phyloP scores from a whole-genome alignment of 164 flowering plant species.

The Cinnamomum micranthum region DNA sequence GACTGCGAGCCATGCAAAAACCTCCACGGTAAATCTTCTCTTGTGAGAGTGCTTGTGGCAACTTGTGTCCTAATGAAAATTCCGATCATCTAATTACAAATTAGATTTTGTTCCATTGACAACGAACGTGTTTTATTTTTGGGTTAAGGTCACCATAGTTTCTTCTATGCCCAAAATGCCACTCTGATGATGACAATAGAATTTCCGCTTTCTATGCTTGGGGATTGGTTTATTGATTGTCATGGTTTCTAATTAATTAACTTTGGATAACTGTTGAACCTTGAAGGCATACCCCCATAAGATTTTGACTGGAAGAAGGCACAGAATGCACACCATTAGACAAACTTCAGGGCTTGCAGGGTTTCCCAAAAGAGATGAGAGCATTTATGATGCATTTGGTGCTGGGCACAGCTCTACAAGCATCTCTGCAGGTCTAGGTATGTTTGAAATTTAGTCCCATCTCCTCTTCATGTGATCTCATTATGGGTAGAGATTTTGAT shows the following conservation, averaged over 20 bases:
- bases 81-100: too few relatives aligned
- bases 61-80: too few relatives aligned
- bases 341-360: constrained; percentile 88
- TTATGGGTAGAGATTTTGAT: too few relatives aligned
- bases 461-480: background rate
- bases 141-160: too few relatives aligned
- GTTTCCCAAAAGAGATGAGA: constrained; percentile 90
- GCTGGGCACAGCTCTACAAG: constrained; percentile 95
- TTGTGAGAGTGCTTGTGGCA: too few relatives aligned
- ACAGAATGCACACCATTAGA: constrained; percentile 77
- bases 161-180: background rate
- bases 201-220: background rate
- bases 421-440: constrained; percentile 96
- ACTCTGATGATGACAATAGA: background rate
- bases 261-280: background rate
- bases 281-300: constrained; percentile 89
- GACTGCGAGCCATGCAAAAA: too few relatives aligned
- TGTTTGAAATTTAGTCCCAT: background rate
- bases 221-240: background rate
- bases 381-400: constrained; percentile 86
- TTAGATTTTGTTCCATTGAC: too few relatives aligned
- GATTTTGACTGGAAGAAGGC: constrained; percentile 87
- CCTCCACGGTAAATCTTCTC: too few relatives aligned
- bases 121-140: background rate
- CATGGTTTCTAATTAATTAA: background rate